A percentile compares a stretch with the other conserved stretches of the same genome.
phyloP scores from a whole-genome alignment of 208 protist genomes.

The Trichomonas tenax region DNA sequence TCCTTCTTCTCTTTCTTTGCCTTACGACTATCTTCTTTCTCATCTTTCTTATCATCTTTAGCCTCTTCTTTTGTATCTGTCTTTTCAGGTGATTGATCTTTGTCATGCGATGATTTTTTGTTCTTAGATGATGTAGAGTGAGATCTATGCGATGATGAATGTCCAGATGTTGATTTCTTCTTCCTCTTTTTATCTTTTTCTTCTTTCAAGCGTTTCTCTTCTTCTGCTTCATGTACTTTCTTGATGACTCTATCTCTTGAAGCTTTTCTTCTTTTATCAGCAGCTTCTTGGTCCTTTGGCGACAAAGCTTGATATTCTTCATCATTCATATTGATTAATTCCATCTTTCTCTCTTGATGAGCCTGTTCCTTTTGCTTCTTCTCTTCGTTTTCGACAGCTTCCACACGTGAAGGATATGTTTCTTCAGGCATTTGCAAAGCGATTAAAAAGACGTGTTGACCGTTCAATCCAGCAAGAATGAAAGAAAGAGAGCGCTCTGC shows the following conservation, averaged over 20 bases:
- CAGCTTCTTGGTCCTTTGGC: background rate
- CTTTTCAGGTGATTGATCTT: background rate
- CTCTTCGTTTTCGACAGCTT: background rate
- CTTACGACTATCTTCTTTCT: background rate
- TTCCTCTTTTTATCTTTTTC: background rate
- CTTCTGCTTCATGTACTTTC: background rate
- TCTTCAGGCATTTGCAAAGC: background rate
- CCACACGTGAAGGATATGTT: background rate
- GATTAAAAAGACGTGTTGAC: background rate
- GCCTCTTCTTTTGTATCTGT: background rate
- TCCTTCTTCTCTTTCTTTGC: background rate
- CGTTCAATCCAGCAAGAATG: background rate
- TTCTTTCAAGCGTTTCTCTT: background rate
- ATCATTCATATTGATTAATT: background rate
- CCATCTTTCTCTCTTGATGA: background rate
- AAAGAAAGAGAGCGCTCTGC: background rate
- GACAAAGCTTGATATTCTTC: background rate
- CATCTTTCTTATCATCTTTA: background rate
- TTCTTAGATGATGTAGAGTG: background rate
- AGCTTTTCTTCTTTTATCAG: background rate
- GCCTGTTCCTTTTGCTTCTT: background rate
- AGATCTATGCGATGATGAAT: background rate
- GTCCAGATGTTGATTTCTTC: background rate
- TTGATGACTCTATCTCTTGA: background rate
- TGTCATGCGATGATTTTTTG: background rate